These are phyloP conservation scores for Didymella exigua DNA, from an alignment of 2,329 filamentous ascomycete genomes.

Conservation along the genomic window DNA sequence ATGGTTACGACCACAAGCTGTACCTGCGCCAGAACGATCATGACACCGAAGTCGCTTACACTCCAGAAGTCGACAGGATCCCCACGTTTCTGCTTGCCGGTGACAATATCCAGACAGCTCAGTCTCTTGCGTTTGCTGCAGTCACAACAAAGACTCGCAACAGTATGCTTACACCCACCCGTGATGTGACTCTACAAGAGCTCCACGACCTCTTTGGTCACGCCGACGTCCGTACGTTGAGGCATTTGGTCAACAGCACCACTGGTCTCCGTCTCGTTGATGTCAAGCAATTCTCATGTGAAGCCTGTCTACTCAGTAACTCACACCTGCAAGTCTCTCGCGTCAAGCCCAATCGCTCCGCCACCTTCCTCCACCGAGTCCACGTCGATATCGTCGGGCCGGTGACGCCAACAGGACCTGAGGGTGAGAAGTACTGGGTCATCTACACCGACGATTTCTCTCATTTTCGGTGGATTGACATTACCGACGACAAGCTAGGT, in stretches of 20 bases:
- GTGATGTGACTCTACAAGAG: background rate
- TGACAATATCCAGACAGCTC: background rate
- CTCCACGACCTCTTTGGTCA: background rate
- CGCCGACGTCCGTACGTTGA: background rate
- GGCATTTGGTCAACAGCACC: background rate
- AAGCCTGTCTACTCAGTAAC: background rate
- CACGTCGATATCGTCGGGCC: background rate
- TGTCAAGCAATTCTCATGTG: background rate
- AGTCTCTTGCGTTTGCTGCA: background rate
- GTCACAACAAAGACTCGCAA: background rate
- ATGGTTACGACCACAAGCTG: background rate
- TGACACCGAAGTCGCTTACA: background rate
- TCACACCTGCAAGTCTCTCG: background rate
- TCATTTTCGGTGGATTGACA: background rate
- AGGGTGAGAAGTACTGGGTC: background rate
- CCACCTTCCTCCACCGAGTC: background rate
- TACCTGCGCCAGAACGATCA: background rate
- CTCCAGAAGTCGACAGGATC: background rate
- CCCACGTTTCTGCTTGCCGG: background rate
- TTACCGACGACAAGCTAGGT: background rate
- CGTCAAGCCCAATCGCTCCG: background rate
- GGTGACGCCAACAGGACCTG: background rate
- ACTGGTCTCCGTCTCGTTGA: background rate
- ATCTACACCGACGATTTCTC: background rate
- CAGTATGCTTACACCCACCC: background rate